Evolutionary conservation across 768 basidiomycete species (phyloP), one percentile per base, ranked within the genome.

Genomic region (Mycena rosella): DNA sequence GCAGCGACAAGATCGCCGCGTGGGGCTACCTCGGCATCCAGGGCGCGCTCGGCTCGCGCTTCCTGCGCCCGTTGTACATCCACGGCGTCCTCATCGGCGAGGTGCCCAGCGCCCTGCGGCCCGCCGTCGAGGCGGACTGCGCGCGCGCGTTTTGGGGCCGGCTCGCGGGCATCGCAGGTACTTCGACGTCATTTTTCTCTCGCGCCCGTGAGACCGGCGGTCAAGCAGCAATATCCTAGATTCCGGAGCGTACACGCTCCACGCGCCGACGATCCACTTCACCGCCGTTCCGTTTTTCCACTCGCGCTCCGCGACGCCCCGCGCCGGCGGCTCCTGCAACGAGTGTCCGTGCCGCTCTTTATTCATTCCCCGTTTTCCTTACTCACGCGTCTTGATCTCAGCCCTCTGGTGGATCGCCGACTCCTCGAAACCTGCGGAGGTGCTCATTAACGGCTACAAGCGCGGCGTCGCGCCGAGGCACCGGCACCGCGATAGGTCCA

Each of bases 1-100:
- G 96, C 79, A 95, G 93, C n/a, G 96, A 99, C 77, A 99, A 99
- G 79, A 91, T 99, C 45, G 95, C 95, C 0, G 80, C 86, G 6
- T 99, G 96, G 96, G 89, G 85, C 60, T 86, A 91, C 0, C 81
- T 95, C 5, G 96, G 96, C 0, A 83, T 97, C 27, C 95, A 97
- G 74, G 96, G 97, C 4, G 91, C 93, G 2, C 80, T 98, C 53
- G 87, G 87, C 3, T 85, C 89, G 7, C 79, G 66, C 18, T 82
- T 86, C 68, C 79, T 89, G 44, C 73, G 71, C 4, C 93, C 93
- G 0, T 62, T 96, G 9, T 95, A 95, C 74, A 78, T 96, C 24
- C 77, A 80, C 47, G 74, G 76, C 27, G 78, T 98, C 20, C 80
- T 96, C 59, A 82, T 99, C 3, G 94, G 96, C 2, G 94, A 91